Percentiles rank a stretch among this genome's conserved stretches.
Evolutionary conservation across 176 grass and related monocot species (phyloP).

Genomic region (Zoysia japonica): DNA sequence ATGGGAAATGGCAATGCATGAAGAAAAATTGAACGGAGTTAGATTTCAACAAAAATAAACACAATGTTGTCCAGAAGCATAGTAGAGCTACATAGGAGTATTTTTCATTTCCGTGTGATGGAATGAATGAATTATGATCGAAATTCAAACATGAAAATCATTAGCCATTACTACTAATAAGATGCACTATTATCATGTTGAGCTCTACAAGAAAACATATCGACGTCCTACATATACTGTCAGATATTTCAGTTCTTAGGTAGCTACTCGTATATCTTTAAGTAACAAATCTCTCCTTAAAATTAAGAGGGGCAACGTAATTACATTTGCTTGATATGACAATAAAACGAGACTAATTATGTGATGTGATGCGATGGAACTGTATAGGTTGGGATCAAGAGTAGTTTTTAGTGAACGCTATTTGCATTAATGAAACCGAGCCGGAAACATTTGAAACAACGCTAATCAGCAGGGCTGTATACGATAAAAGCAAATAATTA

Average conservation of each 20-base stretch:
- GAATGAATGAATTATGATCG: too few species aligned
- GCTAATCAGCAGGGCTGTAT: background rate
- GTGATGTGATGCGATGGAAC: background rate
- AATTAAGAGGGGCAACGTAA: background rate
- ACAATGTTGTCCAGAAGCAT: background rate
- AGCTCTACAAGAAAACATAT: background rate
- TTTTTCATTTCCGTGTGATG: background rate
- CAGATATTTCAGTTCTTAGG: background rate
- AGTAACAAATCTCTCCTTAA: background rate
- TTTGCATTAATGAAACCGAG: background rate
- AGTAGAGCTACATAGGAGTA: background rate
- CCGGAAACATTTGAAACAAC: slow-evolving; percentile 17
- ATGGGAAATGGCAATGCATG: background rate
- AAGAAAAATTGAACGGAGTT: background rate
- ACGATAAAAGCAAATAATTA: background rate
- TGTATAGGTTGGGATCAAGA: background rate
- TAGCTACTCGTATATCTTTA: background rate
- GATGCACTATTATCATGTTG: background rate
- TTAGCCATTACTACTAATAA: background rate
- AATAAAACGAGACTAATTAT: background rate
- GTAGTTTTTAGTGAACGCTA: background rate
- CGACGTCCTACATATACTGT: background rate
- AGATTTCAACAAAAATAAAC: background rate
- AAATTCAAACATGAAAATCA: background rate
- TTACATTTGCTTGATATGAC: slow-evolving; percentile 18